A percentile compares a stretch with the other conserved stretches of the same genome.
Evolutionary conservation across 169 alveolate genomes (phyloP).

Genomic region (Plasmodium ovale): DNA sequence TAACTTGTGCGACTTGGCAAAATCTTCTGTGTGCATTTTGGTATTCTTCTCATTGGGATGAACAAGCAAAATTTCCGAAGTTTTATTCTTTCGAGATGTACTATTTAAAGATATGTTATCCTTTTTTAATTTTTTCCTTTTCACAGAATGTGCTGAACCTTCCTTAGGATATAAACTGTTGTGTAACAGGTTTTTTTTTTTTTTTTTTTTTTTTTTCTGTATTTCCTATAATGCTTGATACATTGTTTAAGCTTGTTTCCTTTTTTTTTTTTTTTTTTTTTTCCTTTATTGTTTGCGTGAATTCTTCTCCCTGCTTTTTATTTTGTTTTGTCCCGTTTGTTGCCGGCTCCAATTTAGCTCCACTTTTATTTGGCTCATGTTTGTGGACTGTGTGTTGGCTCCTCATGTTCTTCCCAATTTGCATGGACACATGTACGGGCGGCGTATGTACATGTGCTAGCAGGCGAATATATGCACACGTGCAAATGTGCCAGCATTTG

Average conservation of each 20-base stretch:
- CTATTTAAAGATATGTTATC: not conserved
- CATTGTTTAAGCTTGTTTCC: not conserved
- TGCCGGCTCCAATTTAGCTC: not conserved
- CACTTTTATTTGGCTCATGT: not conserved
- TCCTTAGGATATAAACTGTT: no score
- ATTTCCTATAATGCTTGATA: not conserved
- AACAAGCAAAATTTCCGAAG: slow-evolving; percentile 4
- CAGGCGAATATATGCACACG: not conserved
- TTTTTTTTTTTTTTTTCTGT: not conserved
- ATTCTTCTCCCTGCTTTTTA: not conserved
- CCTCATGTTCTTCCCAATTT: not conserved
- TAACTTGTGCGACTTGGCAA: not conserved
- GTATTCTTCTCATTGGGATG: not conserved
- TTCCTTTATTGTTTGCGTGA: not conserved
- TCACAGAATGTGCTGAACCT: no score
- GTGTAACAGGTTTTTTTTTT: not conserved
- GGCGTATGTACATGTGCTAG: no score
- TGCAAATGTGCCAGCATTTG: not conserved
- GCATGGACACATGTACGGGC: not conserved
- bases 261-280: slow-evolving; percentile 11
- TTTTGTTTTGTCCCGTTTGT: not conserved
- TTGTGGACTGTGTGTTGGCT: not conserved
- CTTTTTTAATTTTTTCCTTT: not conserved
- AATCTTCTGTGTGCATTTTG: not conserved
- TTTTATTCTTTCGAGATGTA: not conserved